Conservation (phyloP, 768 basidiomycete species). For the Dentipellis fragilis region DNA sequence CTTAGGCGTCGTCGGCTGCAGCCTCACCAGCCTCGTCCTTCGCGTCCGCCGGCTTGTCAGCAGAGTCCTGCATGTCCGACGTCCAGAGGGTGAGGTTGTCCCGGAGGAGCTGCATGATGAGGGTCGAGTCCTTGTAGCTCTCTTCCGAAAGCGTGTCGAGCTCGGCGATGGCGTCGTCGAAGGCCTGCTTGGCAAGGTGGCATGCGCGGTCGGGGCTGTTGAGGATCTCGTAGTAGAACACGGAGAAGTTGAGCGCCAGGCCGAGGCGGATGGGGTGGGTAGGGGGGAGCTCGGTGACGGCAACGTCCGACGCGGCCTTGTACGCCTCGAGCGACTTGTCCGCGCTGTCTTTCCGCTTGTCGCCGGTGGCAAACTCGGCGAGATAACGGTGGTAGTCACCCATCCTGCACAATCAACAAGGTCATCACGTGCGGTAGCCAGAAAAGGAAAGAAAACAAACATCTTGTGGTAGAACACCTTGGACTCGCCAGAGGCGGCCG, state of each 20-base stretch:
- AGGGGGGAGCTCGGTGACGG: conserved; percentile 88
- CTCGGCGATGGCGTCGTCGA: conserved; percentile 98
- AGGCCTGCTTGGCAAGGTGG: conserved; percentile 97
- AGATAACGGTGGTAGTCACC: conserved; percentile 99
- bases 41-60: conserved; percentile 52
- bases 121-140: conserved; percentile 97
- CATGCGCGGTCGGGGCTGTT: conserved; percentile 98
- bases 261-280: conserved; percentile 98
- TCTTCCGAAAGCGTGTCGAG: conserved; percentile 98
- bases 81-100: conserved; percentile 99
- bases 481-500: conserved; percentile 91
- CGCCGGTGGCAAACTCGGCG: conserved; percentile 96
- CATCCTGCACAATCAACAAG: conserved; percentile 53
- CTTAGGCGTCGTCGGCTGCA: conserved; percentile 54
- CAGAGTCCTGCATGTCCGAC: conserved; percentile 92
- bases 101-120: conserved; percentile 94
- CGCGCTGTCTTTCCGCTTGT: conserved; percentile 93
- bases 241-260: conserved; percentile 97
- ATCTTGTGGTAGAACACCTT: conserved; percentile 99
- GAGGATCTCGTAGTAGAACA: conserved; percentile 99
- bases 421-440: not conserved
- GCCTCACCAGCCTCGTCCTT: conserved; percentile 61
- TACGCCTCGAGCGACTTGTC: conserved; percentile 96
- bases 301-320: conserved; percentile 97
- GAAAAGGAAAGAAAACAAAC: conserved; percentile 33